phyloP scores from a whole-genome alignment of 225 moss, liverwort and hornwort genomes.

The Polytrichum formosum region DNA sequence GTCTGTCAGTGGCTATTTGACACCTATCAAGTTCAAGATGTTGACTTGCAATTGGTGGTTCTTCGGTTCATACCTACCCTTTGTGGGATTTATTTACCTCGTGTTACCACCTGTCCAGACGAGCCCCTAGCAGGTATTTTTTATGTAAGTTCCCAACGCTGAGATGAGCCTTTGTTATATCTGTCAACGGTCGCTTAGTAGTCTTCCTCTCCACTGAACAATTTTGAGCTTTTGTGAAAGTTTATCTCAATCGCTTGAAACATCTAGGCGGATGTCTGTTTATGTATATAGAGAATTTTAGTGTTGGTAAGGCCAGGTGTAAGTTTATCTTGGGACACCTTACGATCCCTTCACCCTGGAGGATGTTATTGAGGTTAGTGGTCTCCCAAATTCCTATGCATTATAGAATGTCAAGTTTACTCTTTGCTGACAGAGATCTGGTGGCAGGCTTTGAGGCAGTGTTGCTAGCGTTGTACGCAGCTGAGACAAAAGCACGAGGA shows the following conservation, averaged over 20 bases:
- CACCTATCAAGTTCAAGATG: constrained; percentile 74
- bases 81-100: constrained; percentile 77
- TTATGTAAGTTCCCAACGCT: constrained; percentile 30
- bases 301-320: too few species aligned
- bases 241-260: too few species aligned
- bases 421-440: constrained; percentile 7
- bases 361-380: too few species aligned
- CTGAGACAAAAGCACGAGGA: constrained; percentile 75
- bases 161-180: neutral
- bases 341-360: too few species aligned
- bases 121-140: constrained; percentile 81
- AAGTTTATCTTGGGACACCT: too few species aligned
- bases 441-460: constrained; percentile 90
- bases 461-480: constrained; percentile 68
- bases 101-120: constrained; percentile 54
- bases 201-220: too few species aligned
- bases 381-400: too few species aligned
- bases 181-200: neutral
- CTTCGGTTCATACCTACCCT: constrained; percentile 71
- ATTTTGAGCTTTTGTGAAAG: too few species aligned
- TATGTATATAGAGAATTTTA: too few species aligned
- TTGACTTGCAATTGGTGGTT: constrained; percentile 77
- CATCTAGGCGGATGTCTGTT: too few species aligned
- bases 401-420: neutral
- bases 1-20: constrained; percentile 96